Base-by-base conservation (phyloP, 345 rosid genomes). In the Populus pruinosa region DNA sequence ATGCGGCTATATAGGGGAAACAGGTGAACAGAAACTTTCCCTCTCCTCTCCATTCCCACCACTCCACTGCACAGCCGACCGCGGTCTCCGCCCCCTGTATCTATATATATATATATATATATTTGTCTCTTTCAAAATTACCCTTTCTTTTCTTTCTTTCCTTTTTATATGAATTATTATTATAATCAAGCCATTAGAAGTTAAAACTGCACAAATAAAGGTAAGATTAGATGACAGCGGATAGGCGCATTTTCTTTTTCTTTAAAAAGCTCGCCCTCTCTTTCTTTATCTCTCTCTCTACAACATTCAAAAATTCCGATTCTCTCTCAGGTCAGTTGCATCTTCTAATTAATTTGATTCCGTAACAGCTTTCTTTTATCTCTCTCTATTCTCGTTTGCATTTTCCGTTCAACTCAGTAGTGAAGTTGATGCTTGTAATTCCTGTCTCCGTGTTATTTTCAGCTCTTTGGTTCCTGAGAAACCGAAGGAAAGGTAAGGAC, bases 391-490 rank as follows among this genome's bases (percentile, higher is more conserved):
- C 31, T 21, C 18, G 2, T 33, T 39, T 10, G 35, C n/a, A 0
- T n/a, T 25, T 38, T 68, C 65, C 43, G 18, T 23, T 66, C n/a
- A 8, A 0, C 29, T 6, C 5, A 56, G 63, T 38, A 16, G 9
- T 74, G 14, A 20, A 39, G 47, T 16, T 31, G 35, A 20, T 23
- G 14, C 17, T 41, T 0, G 5, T 62, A 41, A 6, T 27, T 56
- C 8, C 5, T 3, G 13, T 23, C 1, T 39, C 21, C 39, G 6
- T 17, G 36, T 8, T 8, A 2, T 23, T 2, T 73, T 18, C 16
- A 44, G 31, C 64, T 76, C 72, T 38, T 66, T 76, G 78, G 27
- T 53, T 36, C 5, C 72, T 36, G 66, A 35, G 38, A 67, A 67
- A 68, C 31, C 23, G 44, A 21, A 29, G 36, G 36, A 38, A 59